Conservation (phyloP, 306 rosid species). For the Prunus davidiana region DNA sequence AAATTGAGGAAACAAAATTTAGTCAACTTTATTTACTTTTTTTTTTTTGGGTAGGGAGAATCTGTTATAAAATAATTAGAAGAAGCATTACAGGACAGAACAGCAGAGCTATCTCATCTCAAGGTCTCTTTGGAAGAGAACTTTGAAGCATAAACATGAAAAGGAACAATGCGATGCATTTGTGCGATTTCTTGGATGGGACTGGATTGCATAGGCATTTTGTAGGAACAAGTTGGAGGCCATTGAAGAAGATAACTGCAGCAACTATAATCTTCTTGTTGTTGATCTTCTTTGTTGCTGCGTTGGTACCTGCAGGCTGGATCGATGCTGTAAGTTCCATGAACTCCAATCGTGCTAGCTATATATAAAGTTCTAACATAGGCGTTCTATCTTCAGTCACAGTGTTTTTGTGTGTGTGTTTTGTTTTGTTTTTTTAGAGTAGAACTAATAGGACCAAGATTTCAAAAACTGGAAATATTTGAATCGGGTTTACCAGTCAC, state of each 20-base stretch:
- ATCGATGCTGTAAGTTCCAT: conserved; percentile 28
- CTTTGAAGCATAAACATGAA: conserved; percentile 32
- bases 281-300: conserved; percentile 19
- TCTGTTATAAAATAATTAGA: too few species aligned
- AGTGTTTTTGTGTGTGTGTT: neutral
- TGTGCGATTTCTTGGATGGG: conserved; percentile 24
- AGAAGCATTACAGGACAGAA: too few species aligned
- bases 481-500: neutral
- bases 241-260: conserved; percentile 12
- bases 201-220: conserved; percentile 12
- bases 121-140: neutral
- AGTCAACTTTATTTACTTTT: too few species aligned
- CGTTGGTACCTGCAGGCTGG: conserved; percentile 11
- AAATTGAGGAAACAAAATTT: too few species aligned
- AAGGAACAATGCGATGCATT: conserved; percentile 28
- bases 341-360: neutral
- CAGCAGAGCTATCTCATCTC: neutral
- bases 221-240: conserved; percentile 6
- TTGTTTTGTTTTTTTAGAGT: neutral
- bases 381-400: neutral
- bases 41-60: too few species aligned
- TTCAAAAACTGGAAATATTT: too few species aligned
- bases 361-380: neutral
- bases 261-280: conserved; percentile 17
- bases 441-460: neutral